Evolutionary conservation across 306 rosid genomes (phyloP).

Genomic region (barrel medic (Medicago truncatula)): DNA sequence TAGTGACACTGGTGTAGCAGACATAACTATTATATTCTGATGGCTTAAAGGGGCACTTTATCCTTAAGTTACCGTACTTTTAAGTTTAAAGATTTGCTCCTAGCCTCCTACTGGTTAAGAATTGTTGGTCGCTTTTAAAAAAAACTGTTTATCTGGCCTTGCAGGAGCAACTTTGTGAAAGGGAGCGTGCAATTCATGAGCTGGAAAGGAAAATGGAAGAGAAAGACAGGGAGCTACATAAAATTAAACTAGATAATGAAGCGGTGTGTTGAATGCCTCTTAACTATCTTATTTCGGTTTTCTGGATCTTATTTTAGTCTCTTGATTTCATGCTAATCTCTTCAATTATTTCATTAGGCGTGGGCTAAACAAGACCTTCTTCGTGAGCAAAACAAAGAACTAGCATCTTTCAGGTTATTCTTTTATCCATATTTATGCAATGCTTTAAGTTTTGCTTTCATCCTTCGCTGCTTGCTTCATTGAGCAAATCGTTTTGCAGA

Average conservation of each 20-base stretch:
- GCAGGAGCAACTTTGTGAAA: conserved; percentile 85
- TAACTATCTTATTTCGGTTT: background rate
- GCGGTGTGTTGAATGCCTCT: conserved; percentile 66
- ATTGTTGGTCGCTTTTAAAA: conserved; percentile 23
- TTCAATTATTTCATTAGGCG: conserved; percentile 58
- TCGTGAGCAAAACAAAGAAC: conserved; percentile 84
- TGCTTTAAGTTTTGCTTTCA: conserved; percentile 32
- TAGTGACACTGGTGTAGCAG: conserved; percentile 15
- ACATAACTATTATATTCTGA: conserved; percentile 16
- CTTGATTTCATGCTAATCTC: conserved; percentile 17
- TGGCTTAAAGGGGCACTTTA: background rate
- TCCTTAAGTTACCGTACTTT: conserved; percentile 12
- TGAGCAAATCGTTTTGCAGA: conserved; percentile 56
- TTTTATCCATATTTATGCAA: conserved; percentile 28
- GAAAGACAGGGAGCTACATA: conserved; percentile 85
- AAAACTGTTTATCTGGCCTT: conserved; percentile 46
- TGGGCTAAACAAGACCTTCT: conserved; percentile 98
- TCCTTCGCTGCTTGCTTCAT: conserved; percentile 10
- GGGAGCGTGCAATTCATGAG: conserved; percentile 73
- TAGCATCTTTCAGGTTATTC: conserved; percentile 79
- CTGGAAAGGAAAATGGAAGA: conserved; percentile 89
- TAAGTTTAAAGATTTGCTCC: conserved; percentile 14
- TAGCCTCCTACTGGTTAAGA: background rate
- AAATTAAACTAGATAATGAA: conserved; percentile 87
- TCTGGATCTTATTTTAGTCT: background rate